A percentile compares a stretch with the other conserved stretches of the same genome.
phyloP scores from a whole-genome alignment of 1,284 basidiomycete genomes.

The Apiotrichum sp. region DNA sequence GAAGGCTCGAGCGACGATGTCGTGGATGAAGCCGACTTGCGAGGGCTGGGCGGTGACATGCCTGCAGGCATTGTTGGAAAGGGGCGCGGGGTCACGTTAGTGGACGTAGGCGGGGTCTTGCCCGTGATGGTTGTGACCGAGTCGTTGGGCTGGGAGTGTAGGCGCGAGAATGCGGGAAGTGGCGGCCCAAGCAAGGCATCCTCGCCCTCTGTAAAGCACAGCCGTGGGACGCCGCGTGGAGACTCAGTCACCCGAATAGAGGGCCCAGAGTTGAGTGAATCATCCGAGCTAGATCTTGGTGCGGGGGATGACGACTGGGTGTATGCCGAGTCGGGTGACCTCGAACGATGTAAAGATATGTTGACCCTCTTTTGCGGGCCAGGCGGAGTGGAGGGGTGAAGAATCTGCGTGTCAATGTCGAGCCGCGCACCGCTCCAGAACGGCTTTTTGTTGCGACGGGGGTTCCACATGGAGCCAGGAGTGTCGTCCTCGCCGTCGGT shows the following conservation, averaged over 20 bases:
- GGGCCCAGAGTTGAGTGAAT: conserved; percentile 5
- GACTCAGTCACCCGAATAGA: conserved; percentile 11
- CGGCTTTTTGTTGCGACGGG: neutral
- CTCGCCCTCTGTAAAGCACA: conserved; percentile 4
- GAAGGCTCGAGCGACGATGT: conserved; percentile 1
- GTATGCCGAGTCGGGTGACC: neutral
- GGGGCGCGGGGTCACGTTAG: neutral
- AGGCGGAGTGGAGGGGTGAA: no score
- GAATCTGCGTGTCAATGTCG: neutral
- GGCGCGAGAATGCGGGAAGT: neutral
- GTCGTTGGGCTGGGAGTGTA: conserved; percentile 21
- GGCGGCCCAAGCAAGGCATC: conserved; percentile 4
- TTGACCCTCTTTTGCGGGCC: no score
- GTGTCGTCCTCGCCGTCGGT: conserved; percentile 10
- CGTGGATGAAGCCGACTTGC: neutral
- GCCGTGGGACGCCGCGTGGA: conserved; percentile 6
- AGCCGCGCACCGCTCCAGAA: neutral
- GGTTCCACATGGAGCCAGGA: neutral
- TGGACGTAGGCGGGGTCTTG: neutral
- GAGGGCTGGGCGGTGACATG: neutral
- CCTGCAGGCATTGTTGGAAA: neutral
- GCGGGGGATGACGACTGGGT: neutral
- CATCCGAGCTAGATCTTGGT: conserved; percentile 3
- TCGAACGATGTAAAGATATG: neutral
- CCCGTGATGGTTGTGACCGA: conserved; percentile 23